Evolutionary conservation across 129 eudicot species (phyloP).

Genomic region (Oenanthe sinensis): DNA sequence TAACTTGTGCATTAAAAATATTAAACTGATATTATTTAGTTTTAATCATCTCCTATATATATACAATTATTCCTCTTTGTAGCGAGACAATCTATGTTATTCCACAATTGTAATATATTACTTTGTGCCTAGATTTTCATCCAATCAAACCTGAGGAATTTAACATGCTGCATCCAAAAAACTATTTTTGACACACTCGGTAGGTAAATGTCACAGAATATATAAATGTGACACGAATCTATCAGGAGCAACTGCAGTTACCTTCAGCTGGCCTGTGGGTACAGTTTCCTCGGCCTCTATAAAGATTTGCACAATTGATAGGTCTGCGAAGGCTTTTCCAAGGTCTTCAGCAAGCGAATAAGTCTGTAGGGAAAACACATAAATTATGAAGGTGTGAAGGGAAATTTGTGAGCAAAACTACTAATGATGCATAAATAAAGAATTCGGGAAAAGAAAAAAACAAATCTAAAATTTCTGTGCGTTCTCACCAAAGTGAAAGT

Average conservation of each 20-base stretch:
- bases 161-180: not conserved
- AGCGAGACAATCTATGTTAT: not conserved
- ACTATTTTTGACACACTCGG: not conserved
- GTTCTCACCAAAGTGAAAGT: slow-evolving; percentile 41
- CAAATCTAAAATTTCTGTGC: not conserved
- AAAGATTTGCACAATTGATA: slow-evolving; percentile 51
- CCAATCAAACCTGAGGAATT: not conserved
- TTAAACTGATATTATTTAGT: not conserved
- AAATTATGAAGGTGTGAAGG: not conserved
- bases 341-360: slow-evolving; percentile 95
- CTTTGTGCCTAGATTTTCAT: not conserved
- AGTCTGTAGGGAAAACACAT: slow-evolving; percentile 31
- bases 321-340: slow-evolving; percentile 91
- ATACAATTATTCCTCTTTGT: not conserved
- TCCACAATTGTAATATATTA: not conserved
- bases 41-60: not conserved
- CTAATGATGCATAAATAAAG: not conserved
- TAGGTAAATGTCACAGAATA: not conserved
- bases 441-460: not conserved
- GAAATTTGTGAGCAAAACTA: not conserved
- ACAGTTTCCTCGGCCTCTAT: slow-evolving; percentile 66
- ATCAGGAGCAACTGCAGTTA: slow-evolving; percentile 12
- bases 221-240: not conserved
- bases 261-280: slow-evolving; percentile 68
- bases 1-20: not conserved